Base-by-base conservation (phyloP, 352 stramenopile species). In the Thraustochytrium sp. region DNA sequence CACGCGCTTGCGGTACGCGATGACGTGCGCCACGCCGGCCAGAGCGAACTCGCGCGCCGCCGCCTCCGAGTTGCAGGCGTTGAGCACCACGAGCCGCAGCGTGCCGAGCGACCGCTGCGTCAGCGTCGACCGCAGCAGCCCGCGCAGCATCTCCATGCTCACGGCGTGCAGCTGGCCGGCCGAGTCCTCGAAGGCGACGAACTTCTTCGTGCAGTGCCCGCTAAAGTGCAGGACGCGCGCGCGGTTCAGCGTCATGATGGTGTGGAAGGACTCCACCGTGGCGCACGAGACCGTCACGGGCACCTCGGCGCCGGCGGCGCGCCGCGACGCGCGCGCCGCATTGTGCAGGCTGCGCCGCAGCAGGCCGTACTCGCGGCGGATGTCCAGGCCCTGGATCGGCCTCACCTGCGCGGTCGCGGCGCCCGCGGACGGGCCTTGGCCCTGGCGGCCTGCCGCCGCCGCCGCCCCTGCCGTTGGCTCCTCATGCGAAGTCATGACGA, bases 211-310 rank as follows among this genome's bases (percentile, higher is more conserved):
- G 51, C 68, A 80, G 53, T 80, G 68, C 23, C 68, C 68, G 68
- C 68, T 80, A 64, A 80, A 80, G 13, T 80, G 68, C 31, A 80
- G 42, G 68, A 42, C 76, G 68, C 68, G 68, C 23, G 42, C 68
- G 51, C 76, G 76, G 29, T 44, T 44, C 21, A 80, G 68, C 18
- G 68, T 80, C 68, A 80, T 80, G n/a, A 80, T 23, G 23, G 44
- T 72, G 68, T 80, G 68, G 2, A 80, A 80, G 31, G 31, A 53
- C 34, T 80, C 68, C 37, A 80, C 53, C 21, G 68, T 80, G 37
- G 68, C 68, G n/a, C 34, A 46, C 34, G 68, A 80, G 11, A 80
- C 68, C 8, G 44, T 46, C 5, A 80, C 44, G 42, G 68, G 68
- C 16, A 80, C 53, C 37, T 80, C 34, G 44, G 4, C 53, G 1